Evolutionary conservation across 1,139 yeast genomes (phyloP).

Genomic region (Blastobotrys elegans): DNA sequence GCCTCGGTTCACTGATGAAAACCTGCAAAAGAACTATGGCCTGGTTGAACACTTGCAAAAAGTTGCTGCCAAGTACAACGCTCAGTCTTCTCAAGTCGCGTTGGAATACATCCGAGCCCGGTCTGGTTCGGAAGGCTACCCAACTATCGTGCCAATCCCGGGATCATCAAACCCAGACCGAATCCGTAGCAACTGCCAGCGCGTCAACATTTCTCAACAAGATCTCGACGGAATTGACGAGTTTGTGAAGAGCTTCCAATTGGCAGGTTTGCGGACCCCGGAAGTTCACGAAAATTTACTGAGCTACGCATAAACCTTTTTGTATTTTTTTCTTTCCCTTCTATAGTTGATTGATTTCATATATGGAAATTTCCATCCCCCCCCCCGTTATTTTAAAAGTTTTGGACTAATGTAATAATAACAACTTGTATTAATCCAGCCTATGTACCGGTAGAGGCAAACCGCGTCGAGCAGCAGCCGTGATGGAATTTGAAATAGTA

Average conservation of each 20-base stretch:
- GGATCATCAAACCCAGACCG: constrained; percentile 58
- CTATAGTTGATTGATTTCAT: too few relatives aligned
- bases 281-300: constrained; percentile 4
- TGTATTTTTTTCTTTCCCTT: too few relatives aligned
- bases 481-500: too few relatives aligned
- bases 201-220: constrained; percentile 44
- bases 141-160: constrained; percentile 72
- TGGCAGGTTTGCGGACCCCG: constrained; percentile 50
- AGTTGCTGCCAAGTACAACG: constrained; percentile 42
- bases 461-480: too few relatives aligned
- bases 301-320: constrained; percentile 4
- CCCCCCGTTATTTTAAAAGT: too few relatives aligned
- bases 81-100: constrained; percentile 64
- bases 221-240: constrained; percentile 46
- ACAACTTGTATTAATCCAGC: too few relatives aligned
- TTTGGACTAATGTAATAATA: too few relatives aligned
- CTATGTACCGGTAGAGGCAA: too few relatives aligned
- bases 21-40: constrained; percentile 46
- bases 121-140: constrained; percentile 37
- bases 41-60: constrained; percentile 45
- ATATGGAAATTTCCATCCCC: too few relatives aligned
- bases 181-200: constrained; percentile 53
- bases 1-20: constrained; percentile 59
- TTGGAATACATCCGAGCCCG: constrained; percentile 58
- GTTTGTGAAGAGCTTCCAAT: constrained; percentile 38